Evolutionary conservation across 108 stramenopile species (phyloP).

Genomic region (Skeletonema costatum): DNA sequence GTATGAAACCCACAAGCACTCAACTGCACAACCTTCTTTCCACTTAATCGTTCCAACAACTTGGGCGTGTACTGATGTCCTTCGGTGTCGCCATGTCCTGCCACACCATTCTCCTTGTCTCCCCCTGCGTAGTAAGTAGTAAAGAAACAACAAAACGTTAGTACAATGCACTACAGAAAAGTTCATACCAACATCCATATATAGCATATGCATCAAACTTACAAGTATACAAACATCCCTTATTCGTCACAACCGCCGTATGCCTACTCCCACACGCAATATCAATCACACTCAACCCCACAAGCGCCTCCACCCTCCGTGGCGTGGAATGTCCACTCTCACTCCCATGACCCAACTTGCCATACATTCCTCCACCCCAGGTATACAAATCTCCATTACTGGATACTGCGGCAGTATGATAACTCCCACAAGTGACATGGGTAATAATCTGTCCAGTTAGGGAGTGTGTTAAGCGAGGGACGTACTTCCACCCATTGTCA

Average conservation of each 20-base stretch:
- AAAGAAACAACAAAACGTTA: constrained; percentile 44
- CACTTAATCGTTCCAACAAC: constrained; percentile 77
- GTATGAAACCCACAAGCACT: constrained; percentile 97
- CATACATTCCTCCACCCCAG: constrained; percentile 97
- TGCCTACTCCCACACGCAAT: constrained; percentile 95
- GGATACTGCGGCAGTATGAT: constrained; percentile 94
- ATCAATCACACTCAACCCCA: constrained; percentile 75
- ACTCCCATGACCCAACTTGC: constrained; percentile 94
- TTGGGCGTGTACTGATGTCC: constrained; percentile 95
- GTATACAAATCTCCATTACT: constrained; percentile 91
- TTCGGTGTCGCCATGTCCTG: constrained; percentile 93
- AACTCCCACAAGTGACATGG: constrained; percentile 92
- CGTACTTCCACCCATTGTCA: constrained; percentile 96
- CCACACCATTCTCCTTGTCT: constrained; percentile 92
- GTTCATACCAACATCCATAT: neutral
- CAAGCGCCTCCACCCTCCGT: constrained; percentile 84
- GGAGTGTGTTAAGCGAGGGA: constrained; percentile 83
- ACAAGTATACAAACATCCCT: constrained; percentile 81
- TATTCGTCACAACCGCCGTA: constrained; percentile 85
- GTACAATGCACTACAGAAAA: neutral
- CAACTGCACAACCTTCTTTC: constrained; percentile 85
- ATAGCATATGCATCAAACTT: neutral
- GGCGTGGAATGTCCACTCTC: constrained; percentile 93
- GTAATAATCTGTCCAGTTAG: constrained; percentile 81
- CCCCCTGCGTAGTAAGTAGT: constrained; percentile 65